phyloP scores from a whole-genome alignment of 2,329 filamentous ascomycete species.

The Claviceps quebecensis region DNA sequence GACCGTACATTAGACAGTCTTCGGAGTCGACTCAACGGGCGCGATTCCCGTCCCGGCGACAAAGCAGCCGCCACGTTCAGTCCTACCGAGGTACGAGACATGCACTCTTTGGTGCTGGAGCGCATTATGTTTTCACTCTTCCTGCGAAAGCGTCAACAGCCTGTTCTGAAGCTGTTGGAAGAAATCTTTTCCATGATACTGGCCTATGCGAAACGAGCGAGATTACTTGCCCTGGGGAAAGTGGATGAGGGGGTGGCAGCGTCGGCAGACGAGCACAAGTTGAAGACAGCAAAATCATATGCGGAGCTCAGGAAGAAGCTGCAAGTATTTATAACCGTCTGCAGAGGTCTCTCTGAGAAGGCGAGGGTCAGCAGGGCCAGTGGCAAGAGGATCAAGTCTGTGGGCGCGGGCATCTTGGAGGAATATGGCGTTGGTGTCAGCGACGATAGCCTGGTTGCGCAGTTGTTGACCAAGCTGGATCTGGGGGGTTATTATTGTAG shows the following conservation, averaged over 20 bases:
- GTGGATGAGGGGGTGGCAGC: conserved; percentile 7
- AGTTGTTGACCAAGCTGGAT: conserved; percentile 55
- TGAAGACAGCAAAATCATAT: conserved; percentile 37
- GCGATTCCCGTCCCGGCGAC: conserved; percentile 22
- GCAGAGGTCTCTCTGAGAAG: conserved; percentile 52
- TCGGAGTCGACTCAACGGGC: conserved; percentile 38
- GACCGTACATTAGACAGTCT: conserved; percentile 50
- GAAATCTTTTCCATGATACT: conserved; percentile 64
- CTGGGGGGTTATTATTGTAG: conserved; percentile 51
- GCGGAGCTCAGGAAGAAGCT: conserved; percentile 55
- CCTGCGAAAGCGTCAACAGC: conserved; percentile 59
- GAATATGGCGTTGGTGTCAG: conserved; percentile 23
- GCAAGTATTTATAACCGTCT: conserved; percentile 61
- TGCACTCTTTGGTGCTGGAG: conserved; percentile 62
- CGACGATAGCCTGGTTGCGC: conserved; percentile 48
- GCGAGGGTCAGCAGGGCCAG: conserved; percentile 22
- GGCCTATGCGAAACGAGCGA: conserved; percentile 45
- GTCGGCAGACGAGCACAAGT: background rate
- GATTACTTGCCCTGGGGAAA: conserved; percentile 23
- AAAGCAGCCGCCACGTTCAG: conserved; percentile 25
- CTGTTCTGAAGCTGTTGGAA: conserved; percentile 59
- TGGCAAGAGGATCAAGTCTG: conserved; percentile 11
- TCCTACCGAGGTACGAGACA: conserved; percentile 50
- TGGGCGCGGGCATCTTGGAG: conserved; percentile 8
- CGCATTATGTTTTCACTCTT: conserved; percentile 61